Evolutionary conservation across 73 alveolate species (phyloP).

Genomic region (Tetrahymena thermophila): DNA sequence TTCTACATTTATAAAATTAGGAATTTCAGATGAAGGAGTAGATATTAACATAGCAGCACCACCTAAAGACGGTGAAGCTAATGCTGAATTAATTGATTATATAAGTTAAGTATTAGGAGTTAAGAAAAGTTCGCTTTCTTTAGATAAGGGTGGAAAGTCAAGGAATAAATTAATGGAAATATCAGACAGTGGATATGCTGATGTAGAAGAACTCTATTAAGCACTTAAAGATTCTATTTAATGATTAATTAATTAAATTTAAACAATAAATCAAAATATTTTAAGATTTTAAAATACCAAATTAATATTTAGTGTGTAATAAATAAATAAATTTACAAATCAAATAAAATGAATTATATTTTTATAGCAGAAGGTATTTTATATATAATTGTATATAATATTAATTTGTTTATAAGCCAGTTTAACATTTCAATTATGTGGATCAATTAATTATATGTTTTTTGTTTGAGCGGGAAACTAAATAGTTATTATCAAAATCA

Average conservation of each 20-base stretch:
- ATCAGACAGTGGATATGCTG: background rate
- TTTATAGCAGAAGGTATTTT: no score
- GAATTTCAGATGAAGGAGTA: slow-evolving; percentile 16
- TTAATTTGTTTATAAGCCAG: no score
- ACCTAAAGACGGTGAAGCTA: slow-evolving; percentile 59
- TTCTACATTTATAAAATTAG: background rate
- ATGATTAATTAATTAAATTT: background rate
- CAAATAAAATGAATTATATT: no score
- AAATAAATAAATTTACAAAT: no score
- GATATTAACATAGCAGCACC: slow-evolving; percentile 55
- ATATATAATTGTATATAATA: no score
- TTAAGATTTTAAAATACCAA: no score
- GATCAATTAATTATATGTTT: background rate
- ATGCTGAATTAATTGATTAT: slow-evolving; percentile 38
- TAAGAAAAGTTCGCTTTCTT: slow-evolving; percentile 33
- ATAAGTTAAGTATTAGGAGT: slow-evolving; percentile 25
- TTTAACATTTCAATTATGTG: no score
- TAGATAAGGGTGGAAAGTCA: slow-evolving; percentile 34
- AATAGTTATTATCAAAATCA: background rate
- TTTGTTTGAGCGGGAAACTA: background rate
- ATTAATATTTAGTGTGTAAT: no score
- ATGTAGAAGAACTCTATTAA: slow-evolving; percentile 6
- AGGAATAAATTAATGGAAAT: slow-evolving; percentile 17
- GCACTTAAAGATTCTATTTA: slow-evolving; percentile 1
- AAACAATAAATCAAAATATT: background rate